Conservation (phyloP, 495 filamentous ascomycete genomes). For the Aspergillus taichungensis region DNA sequence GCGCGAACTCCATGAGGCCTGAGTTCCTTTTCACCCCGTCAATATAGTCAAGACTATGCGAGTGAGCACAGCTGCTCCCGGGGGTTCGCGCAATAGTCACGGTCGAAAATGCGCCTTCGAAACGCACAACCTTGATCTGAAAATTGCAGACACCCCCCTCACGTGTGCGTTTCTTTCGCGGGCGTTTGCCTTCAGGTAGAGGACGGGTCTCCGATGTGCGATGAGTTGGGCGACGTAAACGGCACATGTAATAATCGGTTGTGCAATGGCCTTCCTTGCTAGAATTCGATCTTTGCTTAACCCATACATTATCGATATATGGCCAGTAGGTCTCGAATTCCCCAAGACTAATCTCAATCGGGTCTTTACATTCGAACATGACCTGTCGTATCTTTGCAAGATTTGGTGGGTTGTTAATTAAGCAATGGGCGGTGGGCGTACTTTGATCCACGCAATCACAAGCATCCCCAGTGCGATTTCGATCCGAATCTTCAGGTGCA, state of each 20-base stretch:
- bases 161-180: conserved; percentile 40
- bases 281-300: conserved; percentile 42
- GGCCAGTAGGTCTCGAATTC: conserved; percentile 48
- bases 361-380: conserved; percentile 43
- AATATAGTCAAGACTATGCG: conserved; percentile 43
- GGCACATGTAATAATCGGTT: conserved; percentile 46
- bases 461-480: not conserved
- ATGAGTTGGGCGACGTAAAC: conserved; percentile 37
- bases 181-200: conserved; percentile 42
- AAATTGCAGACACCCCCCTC: conserved; percentile 46
- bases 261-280: conserved; percentile 42
- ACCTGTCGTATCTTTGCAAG: conserved; percentile 37
- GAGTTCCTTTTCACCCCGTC: conserved; percentile 45
- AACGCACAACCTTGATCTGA: conserved; percentile 42
- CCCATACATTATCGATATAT: conserved; percentile 47
- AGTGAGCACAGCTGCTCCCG: conserved; percentile 33
- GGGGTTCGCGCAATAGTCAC: conserved; percentile 35
- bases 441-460: not conserved
- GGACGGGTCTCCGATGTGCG: conserved; percentile 35
- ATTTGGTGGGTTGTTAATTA: conserved; percentile 39
- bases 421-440: conserved; percentile 7
- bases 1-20: conserved; percentile 43
- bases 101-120: conserved; percentile 38
- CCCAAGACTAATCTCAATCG: conserved; percentile 41
- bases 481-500: not conserved